Percentiles rank a stretch among this genome's conserved stretches.
Conservation (phyloP, 495 filamentous ascomycete species). For the Penicillium cataractarum region DNA sequence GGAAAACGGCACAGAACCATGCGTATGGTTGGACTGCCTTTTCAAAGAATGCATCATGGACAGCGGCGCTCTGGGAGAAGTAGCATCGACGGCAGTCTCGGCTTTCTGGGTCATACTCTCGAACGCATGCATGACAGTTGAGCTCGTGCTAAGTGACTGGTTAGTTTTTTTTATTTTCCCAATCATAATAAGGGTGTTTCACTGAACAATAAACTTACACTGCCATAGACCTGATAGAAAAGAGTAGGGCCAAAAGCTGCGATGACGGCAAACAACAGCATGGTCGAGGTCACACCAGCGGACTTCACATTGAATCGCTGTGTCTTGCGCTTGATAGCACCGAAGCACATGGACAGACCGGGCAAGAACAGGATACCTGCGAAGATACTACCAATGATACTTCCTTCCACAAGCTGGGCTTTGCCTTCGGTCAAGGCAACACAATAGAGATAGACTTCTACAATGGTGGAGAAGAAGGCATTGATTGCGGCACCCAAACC, state of each 20-base stretch:
- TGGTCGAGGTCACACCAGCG: slow-evolving; percentile 95
- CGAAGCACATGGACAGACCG: slow-evolving; percentile 98
- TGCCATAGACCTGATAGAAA: slow-evolving; percentile 99
- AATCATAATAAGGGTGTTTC: too few relatives aligned
- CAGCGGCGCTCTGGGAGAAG: slow-evolving; percentile 85
- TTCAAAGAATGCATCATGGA: slow-evolving; percentile 83
- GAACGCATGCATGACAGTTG: slow-evolving; percentile 77
- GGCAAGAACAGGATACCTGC: slow-evolving; percentile 95
- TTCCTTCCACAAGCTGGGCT: slow-evolving; percentile 89
- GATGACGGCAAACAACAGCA: slow-evolving; percentile 96
- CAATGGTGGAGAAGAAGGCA: slow-evolving; percentile 97
- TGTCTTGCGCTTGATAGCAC: slow-evolving; percentile 95
- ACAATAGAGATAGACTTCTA: slow-evolving; percentile 98
- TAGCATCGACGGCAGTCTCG: slow-evolving; percentile 89
- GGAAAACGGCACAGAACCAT: slow-evolving; percentile 78
- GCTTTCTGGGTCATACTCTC: slow-evolving; percentile 45
- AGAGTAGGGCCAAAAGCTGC: slow-evolving; percentile 96
- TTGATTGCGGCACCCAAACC: slow-evolving; percentile 98
- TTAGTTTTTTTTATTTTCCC: too few relatives aligned
- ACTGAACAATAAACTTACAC: slow-evolving; percentile 56
- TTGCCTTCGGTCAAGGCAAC: slow-evolving; percentile 93
- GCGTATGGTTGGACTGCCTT: slow-evolving; percentile 92
- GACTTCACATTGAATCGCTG: slow-evolving; percentile 98
- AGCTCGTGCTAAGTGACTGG: slow-evolving; percentile 73
- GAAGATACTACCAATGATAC: slow-evolving; percentile 96